Evolutionary conservation across 2,329 filamentous ascomycete species (phyloP).

Genomic region (Arthrobotrys megalospora): DNA sequence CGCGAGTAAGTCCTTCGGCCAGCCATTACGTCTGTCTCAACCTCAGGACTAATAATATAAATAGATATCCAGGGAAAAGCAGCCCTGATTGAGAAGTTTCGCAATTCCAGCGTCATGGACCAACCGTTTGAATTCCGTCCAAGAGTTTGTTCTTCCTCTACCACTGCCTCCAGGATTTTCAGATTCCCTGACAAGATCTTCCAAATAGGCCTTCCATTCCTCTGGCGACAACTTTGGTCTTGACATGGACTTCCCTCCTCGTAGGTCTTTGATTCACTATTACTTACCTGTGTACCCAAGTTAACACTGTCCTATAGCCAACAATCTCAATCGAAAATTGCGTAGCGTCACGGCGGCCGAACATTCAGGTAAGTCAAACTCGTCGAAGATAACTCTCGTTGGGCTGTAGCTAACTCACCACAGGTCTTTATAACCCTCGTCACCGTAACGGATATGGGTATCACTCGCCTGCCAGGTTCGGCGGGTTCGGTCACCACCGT

Average conservation of each 20-base stretch:
- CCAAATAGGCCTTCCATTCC: slow-evolving; percentile 32
- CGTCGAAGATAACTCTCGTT: neutral
- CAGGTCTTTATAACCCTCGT: slow-evolving; percentile 38
- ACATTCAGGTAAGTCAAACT: slow-evolving; percentile 38
- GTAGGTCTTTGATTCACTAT: slow-evolving; percentile 27
- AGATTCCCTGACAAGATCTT: slow-evolving; percentile 8
- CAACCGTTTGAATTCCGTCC: slow-evolving; percentile 86
- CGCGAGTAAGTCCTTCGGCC: slow-evolving; percentile 78
- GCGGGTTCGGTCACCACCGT: slow-evolving; percentile 61
- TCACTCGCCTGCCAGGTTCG: neutral
- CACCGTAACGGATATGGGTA: neutral
- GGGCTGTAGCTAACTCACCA: neutral
- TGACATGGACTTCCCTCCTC: slow-evolving; percentile 42
- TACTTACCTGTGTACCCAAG: neutral
- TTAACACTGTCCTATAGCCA: slow-evolving; percentile 28
- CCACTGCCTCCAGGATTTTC: neutral
- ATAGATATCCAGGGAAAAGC: slow-evolving; percentile 91
- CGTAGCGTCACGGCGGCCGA: slow-evolving; percentile 42
- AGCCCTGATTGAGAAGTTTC: slow-evolving; percentile 92
- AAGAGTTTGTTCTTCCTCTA: slow-evolving; percentile 73
- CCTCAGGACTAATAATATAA: slow-evolving; percentile 1
- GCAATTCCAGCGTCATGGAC: slow-evolving; percentile 96
- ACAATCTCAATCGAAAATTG: slow-evolving; percentile 42
- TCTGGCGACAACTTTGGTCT: slow-evolving; percentile 19
- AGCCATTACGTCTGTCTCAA: neutral